Percentiles rank a stretch among this genome's conserved stretches.
Conservation (phyloP, 306 rosid genomes). For the Inga oerstediana region DNA sequence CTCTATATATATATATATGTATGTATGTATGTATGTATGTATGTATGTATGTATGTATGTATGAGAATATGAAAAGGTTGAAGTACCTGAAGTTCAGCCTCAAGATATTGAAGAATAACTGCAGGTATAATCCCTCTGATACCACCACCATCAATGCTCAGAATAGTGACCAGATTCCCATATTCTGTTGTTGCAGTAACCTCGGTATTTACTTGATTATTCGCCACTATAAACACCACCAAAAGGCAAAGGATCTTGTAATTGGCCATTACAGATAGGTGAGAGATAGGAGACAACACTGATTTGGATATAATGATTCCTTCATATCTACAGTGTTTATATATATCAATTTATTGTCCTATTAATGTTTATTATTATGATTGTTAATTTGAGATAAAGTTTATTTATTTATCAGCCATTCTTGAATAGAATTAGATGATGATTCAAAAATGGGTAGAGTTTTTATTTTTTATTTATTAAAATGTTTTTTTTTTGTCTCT, state of each 20-base stretch:
- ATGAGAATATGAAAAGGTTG: background rate
- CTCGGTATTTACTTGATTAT: background rate
- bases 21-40: too few relatives aligned
- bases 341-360: background rate
- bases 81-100: constrained; percentile 36
- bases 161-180: constrained; percentile 34
- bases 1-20: too few relatives aligned
- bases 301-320: background rate
- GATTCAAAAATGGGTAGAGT: background rate
- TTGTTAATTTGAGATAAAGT: background rate
- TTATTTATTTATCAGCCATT: background rate
- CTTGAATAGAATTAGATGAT: background rate
- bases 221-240: background rate
- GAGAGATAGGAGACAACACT: background rate
- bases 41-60: too few relatives aligned
- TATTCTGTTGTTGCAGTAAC: constrained; percentile 1
- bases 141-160: constrained; percentile 48
- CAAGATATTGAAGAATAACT: constrained; percentile 16
- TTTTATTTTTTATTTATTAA: background rate
- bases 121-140: constrained; percentile 41
- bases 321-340: background rate
- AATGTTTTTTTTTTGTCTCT: background rate
- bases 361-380: background rate
- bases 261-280: constrained; percentile 8
- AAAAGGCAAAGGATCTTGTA: constrained; percentile 20